Percentiles rank a stretch among this genome's conserved stretches.
These are phyloP conservation scores for Boehmeria nivea DNA, from an alignment of 306 rosid genomes.

Conservation along the genomic window DNA sequence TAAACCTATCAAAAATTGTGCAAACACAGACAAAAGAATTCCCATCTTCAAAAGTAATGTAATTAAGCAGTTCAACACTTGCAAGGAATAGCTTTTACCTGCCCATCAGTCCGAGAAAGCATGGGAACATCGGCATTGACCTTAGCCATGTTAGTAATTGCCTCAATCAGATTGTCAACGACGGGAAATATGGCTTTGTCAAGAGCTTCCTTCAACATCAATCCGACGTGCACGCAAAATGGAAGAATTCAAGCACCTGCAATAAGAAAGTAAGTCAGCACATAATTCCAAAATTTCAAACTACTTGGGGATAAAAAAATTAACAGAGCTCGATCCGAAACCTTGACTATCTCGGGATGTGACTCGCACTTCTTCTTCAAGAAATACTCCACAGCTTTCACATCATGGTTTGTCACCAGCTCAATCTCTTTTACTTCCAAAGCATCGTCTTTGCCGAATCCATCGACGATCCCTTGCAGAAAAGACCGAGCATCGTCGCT, in stretches of 20 bases:
- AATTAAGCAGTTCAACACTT: slow-evolving; percentile 8
- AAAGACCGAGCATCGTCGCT: slow-evolving; percentile 50
- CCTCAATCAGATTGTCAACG: slow-evolving; percentile 53
- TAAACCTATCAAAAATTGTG: neutral
- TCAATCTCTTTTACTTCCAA: slow-evolving; percentile 66
- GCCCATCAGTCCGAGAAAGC: slow-evolving; percentile 94
- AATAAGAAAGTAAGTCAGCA: slow-evolving; percentile 4
- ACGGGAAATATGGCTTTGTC: slow-evolving; percentile 53
- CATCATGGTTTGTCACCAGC: slow-evolving; percentile 78
- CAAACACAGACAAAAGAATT: neutral
- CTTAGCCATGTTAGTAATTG: slow-evolving; percentile 54
- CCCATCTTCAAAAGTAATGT: neutral
- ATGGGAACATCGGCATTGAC: slow-evolving; percentile 65
- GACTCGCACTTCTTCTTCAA: slow-evolving; percentile 70
- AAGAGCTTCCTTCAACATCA: slow-evolving; percentile 80
- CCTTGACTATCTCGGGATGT: slow-evolving; percentile 64
- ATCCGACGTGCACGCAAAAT: slow-evolving; percentile 87
- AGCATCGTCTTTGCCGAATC: slow-evolving; percentile 52
- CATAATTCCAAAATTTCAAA: neutral
- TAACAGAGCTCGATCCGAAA: slow-evolving; percentile 16
- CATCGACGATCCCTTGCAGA: slow-evolving; percentile 52
- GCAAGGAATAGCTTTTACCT: slow-evolving; percentile 41
- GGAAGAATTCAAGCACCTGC: slow-evolving; percentile 87
- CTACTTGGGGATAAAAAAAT: neutral
- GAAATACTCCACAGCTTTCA: slow-evolving; percentile 86